A percentile compares a stretch with the other conserved stretches of the same genome.
Conservation (phyloP, 805 yeast genomes). For the Candida sphagnicola region DNA sequence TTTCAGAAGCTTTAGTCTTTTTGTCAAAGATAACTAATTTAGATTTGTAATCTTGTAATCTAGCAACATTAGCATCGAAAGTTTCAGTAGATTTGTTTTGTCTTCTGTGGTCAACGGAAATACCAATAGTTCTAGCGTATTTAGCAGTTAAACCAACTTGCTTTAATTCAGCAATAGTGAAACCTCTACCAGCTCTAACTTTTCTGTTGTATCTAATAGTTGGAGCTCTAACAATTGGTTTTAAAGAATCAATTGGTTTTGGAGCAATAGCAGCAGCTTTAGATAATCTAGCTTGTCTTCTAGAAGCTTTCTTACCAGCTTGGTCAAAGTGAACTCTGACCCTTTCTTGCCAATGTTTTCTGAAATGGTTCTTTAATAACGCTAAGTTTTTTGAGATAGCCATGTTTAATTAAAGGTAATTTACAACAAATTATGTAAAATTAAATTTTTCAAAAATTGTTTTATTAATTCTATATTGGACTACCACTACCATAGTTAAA, state of each 20-base stretch:
- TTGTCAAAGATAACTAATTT: slow-evolving; percentile 95
- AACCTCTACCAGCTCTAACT: slow-evolving; percentile 99
- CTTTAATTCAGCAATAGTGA: slow-evolving; percentile 96
- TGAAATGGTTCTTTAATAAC: slow-evolving; percentile 98
- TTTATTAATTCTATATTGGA: not conserved
- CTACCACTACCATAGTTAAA: not conserved
- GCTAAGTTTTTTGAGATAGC: slow-evolving; percentile 99
- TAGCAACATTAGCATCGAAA: slow-evolving; percentile 89
- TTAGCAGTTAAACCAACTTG: slow-evolving; percentile 90
- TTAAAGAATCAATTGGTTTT: slow-evolving; percentile 92
- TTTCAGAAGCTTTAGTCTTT: slow-evolving; percentile 71
- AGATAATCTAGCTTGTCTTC: slow-evolving; percentile 91
- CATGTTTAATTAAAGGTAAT: slow-evolving; percentile 26
- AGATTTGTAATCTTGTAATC: slow-evolving; percentile 94
- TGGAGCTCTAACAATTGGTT: slow-evolving; percentile 99
- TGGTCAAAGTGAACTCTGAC: slow-evolving; percentile 99
- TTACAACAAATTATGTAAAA: not conserved
- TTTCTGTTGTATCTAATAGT: slow-evolving; percentile 99
- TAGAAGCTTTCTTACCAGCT: slow-evolving; percentile 98
- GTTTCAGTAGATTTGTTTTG: slow-evolving; percentile 96
- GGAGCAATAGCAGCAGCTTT: slow-evolving; percentile 97
- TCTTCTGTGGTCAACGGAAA: slow-evolving; percentile 99
- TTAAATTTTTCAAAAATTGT: slow-evolving; percentile 1
- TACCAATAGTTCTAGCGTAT: slow-evolving; percentile 98
- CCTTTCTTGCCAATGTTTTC: slow-evolving; percentile 99